Percentiles rank a stretch among this genome's conserved stretches.
Conservation (phyloP, 164 flowering plant genomes). For the Litsea cubeba region DNA sequence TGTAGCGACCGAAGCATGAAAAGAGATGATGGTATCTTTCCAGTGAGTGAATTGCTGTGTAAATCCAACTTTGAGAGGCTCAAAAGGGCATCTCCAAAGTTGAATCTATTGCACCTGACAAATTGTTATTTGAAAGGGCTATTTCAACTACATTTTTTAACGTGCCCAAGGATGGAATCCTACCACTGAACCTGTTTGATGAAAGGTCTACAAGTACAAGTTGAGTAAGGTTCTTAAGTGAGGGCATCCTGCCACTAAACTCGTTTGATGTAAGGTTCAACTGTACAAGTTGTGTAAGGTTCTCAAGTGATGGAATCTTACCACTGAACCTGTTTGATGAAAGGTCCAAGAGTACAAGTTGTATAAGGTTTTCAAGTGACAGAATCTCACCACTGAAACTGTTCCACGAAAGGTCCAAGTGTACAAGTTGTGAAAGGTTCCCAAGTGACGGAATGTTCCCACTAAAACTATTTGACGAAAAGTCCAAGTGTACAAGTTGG, state of each 20-base stretch:
- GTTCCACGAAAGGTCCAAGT: slow-evolving; percentile 21
- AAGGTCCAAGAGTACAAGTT: slow-evolving; percentile 30
- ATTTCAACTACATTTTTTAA: background rate
- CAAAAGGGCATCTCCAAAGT: slow-evolving; percentile 15
- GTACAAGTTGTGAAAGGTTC: slow-evolving; percentile 24
- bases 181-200: slow-evolving; percentile 30
- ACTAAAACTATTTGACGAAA: background rate
- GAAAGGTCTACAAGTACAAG: slow-evolving; percentile 41
- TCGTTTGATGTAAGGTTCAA: slow-evolving; percentile 33
- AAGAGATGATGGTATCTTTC: slow-evolving; percentile 33
- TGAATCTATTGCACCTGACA: background rate
- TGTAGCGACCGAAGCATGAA: slow-evolving; percentile 32
- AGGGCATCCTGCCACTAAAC: slow-evolving; percentile 11
- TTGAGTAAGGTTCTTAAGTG: slow-evolving; percentile 21
- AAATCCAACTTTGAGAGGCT: slow-evolving; percentile 28
- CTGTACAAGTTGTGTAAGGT: slow-evolving; percentile 16
- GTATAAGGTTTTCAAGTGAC: slow-evolving; percentile 16
- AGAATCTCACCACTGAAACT: slow-evolving; percentile 38
- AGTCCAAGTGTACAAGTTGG: slow-evolving; percentile 33
- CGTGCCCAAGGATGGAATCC: slow-evolving; percentile 25
- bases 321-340: background rate
- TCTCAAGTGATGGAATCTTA: background rate
- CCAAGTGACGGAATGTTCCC: slow-evolving; percentile 38
- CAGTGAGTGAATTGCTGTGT: slow-evolving; percentile 32
- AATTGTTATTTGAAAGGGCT: background rate